Evolutionary conservation across 441 rosid species (phyloP).

Genomic region (Croton setiger): DNA sequence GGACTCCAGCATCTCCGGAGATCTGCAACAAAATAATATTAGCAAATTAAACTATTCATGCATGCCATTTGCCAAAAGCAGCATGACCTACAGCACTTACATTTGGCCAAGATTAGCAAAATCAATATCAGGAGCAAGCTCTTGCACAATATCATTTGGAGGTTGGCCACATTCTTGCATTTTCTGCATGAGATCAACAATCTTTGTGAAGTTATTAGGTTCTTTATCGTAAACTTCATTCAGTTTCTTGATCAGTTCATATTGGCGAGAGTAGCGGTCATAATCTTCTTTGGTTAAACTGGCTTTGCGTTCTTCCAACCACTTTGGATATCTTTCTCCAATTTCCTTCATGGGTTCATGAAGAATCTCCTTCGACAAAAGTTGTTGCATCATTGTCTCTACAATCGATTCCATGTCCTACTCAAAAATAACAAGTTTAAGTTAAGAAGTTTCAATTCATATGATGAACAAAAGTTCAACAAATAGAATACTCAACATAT

Average conservation of each 20-base stretch:
- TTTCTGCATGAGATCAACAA: slow-evolving; percentile 90
- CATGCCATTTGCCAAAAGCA: background rate
- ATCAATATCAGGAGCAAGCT: slow-evolving; percentile 86
- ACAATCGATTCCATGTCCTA: slow-evolving; percentile 93
- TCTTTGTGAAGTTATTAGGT: slow-evolving; percentile 64
- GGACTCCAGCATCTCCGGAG: slow-evolving; percentile 76
- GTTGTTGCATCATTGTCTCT: slow-evolving; percentile 98
- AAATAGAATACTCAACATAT: no score
- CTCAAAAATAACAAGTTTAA: slow-evolving; percentile 2
- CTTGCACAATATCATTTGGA: slow-evolving; percentile 85
- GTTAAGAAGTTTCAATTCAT: background rate
- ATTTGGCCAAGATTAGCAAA: slow-evolving; percentile 67
- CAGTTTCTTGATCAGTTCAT: slow-evolving; percentile 72
- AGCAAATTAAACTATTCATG: background rate
- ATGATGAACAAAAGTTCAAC: background rate
- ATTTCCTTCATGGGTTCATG: slow-evolving; percentile 97
- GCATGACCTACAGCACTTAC: slow-evolving; percentile 44
- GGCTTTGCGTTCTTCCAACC: slow-evolving; percentile 80
- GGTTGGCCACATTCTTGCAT: slow-evolving; percentile 99
- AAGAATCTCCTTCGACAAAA: slow-evolving; percentile 89
- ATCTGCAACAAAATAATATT: slow-evolving; percentile 38
- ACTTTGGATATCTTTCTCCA: slow-evolving; percentile 82
- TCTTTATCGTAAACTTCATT: slow-evolving; percentile 82
- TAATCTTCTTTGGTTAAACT: slow-evolving; percentile 60
- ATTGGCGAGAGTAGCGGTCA: slow-evolving; percentile 60